phyloP scores from a whole-genome alignment of 805 yeast species.

The Wickerhamomyces hampshirensis region DNA sequence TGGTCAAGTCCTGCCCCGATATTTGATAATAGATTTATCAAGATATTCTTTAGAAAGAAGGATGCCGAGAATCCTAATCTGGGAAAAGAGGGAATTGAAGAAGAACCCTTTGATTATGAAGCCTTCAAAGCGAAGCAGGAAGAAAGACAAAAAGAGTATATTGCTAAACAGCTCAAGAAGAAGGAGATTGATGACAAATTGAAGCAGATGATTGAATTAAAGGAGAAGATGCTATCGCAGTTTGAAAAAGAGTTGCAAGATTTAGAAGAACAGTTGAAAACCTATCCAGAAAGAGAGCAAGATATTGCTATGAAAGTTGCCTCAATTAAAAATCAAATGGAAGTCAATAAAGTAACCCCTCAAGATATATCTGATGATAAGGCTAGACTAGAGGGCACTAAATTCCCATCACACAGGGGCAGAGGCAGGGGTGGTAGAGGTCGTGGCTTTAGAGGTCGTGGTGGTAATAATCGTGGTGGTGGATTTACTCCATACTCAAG shows the following conservation, averaged over 20 bases:
- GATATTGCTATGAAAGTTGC: constrained; percentile 10
- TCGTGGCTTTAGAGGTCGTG: constrained; percentile 11
- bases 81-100: not conserved
- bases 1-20: constrained; percentile 40
- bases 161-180: constrained; percentile 32
- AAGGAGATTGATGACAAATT: constrained; percentile 29
- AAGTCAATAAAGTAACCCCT: constrained; percentile 17
- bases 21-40: constrained; percentile 44
- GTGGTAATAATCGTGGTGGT: constrained; percentile 3
- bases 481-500: constrained; percentile 17
- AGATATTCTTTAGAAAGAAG: constrained; percentile 35
- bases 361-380: constrained; percentile 18
- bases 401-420: constrained; percentile 1
- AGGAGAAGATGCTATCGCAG: constrained; percentile 30
- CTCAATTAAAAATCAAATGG: constrained; percentile 17
- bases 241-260: constrained; percentile 27
- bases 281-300: constrained; percentile 15
- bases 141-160: constrained; percentile 37
- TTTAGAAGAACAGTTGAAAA: constrained; percentile 12
- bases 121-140: constrained; percentile 32
- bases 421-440: constrained; percentile 15
- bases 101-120: constrained; percentile 30
- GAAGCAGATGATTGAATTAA: constrained; percentile 28
- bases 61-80: constrained; percentile 1
- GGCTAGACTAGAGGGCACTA: constrained; percentile 14